These are phyloP conservation scores for Pistacia vera DNA, from an alignment of 345 rosid genomes.

Conservation along the genomic window DNA sequence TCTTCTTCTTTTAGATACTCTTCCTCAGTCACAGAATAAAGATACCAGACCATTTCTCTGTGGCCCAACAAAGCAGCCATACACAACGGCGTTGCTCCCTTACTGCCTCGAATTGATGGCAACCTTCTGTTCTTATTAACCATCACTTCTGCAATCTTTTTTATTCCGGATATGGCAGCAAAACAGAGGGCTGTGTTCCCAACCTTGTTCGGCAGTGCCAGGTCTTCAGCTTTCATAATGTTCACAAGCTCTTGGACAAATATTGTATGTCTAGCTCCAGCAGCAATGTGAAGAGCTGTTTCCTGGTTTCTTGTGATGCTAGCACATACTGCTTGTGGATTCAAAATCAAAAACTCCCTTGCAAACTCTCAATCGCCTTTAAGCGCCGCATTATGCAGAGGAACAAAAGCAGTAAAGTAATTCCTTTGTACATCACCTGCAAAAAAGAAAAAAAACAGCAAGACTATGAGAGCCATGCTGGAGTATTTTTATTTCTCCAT, in stretches of 20 bases:
- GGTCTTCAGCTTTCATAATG: slow-evolving; percentile 20
- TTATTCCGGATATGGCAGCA: neutral
- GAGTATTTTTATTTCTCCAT: no score
- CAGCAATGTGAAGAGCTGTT: slow-evolving; percentile 20
- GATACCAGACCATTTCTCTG: slow-evolving; percentile 15
- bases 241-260: slow-evolving; percentile 39
- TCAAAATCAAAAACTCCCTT: slow-evolving; percentile 25
- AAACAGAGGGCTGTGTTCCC: neutral
- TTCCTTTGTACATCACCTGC: no score
- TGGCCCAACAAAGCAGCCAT: no score
- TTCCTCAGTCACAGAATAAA: slow-evolving; percentile 15
- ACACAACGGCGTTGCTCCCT: no score
- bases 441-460: no score
- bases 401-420: no score
- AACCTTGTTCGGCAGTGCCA: slow-evolving; percentile 29
- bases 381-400: slow-evolving; percentile 20
- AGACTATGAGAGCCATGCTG: no score
- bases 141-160: no score
- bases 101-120: no score
- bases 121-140: no score
- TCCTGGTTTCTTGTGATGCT: neutral
- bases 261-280: slow-evolving; percentile 31
- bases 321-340: slow-evolving; percentile 27
- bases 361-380: slow-evolving; percentile 8
- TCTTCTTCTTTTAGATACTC: slow-evolving; percentile 16